Percentiles rank a stretch among this genome's conserved stretches.
phyloP scores from a whole-genome alignment of 2,329 filamentous ascomycete species.

The Bipolaris zeicola region DNA sequence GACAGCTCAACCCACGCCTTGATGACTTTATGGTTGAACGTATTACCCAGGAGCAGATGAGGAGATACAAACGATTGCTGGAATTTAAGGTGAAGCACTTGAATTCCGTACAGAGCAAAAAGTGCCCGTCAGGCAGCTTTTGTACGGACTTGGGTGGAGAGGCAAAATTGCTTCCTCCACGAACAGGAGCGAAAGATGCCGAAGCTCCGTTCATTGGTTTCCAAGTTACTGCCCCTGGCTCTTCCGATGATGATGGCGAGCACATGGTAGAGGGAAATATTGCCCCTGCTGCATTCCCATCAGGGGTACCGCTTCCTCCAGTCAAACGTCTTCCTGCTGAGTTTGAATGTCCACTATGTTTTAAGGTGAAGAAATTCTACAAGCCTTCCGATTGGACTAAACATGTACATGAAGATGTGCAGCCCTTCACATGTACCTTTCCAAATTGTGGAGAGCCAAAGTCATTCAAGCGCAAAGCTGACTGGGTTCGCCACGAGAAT shows the following conservation, averaged over 20 bases:
- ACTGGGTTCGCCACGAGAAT: slow-evolving; percentile 94
- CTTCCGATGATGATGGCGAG: slow-evolving; percentile 69
- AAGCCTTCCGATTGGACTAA: slow-evolving; percentile 98
- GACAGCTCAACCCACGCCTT: slow-evolving; percentile 75
- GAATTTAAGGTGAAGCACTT: slow-evolving; percentile 73
- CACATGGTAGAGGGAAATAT: slow-evolving; percentile 70
- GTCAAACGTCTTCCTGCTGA: slow-evolving; percentile 78
- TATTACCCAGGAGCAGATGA: slow-evolving; percentile 79
- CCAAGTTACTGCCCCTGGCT: slow-evolving; percentile 60
- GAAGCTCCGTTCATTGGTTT: slow-evolving; percentile 63
- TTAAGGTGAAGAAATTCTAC: slow-evolving; percentile 79
- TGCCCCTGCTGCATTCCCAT: slow-evolving; percentile 74
- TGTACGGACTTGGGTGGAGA: slow-evolving; percentile 73
- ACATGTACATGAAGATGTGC: slow-evolving; percentile 91
- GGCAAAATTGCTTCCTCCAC: slow-evolving; percentile 65
- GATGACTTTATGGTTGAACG: slow-evolving; percentile 74
- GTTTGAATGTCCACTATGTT: slow-evolving; percentile 90
- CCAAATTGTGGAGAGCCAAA: slow-evolving; percentile 81
- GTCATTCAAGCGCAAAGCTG: slow-evolving; percentile 92
- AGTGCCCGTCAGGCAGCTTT: slow-evolving; percentile 65
- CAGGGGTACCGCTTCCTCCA: slow-evolving; percentile 81
- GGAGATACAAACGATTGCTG: slow-evolving; percentile 78
- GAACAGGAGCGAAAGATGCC: slow-evolving; percentile 62
- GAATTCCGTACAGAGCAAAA: slow-evolving; percentile 59
- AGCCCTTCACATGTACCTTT: slow-evolving; percentile 93